Conservation (phyloP, 2,329 filamentous ascomycete genomes). For the Albophoma yamanashiensis region DNA sequence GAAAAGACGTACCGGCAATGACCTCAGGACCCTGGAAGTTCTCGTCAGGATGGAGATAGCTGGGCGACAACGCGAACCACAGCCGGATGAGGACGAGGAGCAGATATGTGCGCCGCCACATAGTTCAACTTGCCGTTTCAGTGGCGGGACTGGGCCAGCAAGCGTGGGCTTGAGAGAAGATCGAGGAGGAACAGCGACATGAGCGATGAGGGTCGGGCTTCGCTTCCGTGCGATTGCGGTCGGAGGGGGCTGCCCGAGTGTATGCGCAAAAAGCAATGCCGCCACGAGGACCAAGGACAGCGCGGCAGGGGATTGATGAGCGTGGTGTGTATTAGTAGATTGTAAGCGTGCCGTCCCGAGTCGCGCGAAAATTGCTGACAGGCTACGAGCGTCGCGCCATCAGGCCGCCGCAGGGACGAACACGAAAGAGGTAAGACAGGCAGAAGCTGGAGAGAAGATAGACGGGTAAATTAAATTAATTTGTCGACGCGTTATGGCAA, state of each 20-base stretch:
- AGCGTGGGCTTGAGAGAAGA: constrained; percentile 12
- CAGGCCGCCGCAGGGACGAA: not conserved
- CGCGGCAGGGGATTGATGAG: not conserved
- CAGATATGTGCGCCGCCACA: constrained; percentile 90
- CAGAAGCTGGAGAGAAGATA: not conserved
- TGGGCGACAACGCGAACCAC: constrained; percentile 88
- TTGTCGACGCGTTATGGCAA: not conserved
- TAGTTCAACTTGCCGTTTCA: constrained; percentile 25
- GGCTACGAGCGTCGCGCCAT: not conserved
- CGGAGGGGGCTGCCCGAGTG: not conserved
- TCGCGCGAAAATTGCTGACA: not conserved
- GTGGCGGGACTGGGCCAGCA: constrained; percentile 10
- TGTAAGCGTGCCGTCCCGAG: not conserved
- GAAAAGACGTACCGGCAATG: constrained; percentile 65
- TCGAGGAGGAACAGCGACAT: constrained; percentile 6
- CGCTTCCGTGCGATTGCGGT: not conserved
- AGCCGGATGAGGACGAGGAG: constrained; percentile 76
- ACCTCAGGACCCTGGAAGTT: constrained; percentile 98
- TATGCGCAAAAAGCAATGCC: not conserved
- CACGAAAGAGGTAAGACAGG: not conserved
- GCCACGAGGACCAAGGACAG: not conserved
- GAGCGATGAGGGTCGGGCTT: constrained; percentile 3
- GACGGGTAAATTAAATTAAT: constrained; percentile 1
- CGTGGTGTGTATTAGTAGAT: not conserved
- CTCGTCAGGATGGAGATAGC: constrained; percentile 96